These are phyloP conservation scores for Penstemon newberryi DNA, from an alignment of 257 asterid species.

Conservation along the genomic window DNA sequence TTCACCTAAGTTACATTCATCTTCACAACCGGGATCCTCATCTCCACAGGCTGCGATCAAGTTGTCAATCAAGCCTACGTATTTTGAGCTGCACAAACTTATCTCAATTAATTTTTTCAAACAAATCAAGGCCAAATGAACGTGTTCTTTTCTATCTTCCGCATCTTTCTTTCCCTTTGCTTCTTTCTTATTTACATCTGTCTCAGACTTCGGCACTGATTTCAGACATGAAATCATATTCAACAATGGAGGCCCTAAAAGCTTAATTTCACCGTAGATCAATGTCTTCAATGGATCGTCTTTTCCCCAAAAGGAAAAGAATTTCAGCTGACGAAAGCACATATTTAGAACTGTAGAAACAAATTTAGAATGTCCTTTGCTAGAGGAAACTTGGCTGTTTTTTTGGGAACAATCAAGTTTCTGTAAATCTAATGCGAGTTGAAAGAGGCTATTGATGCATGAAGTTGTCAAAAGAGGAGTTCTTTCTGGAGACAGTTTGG, in stretches of 20 bases:
- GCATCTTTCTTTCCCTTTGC: slow-evolving; percentile 48
- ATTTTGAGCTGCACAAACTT: slow-evolving; percentile 47
- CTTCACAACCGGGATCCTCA: slow-evolving; percentile 36
- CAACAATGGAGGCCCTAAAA: slow-evolving; percentile 69
- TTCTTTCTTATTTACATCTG: slow-evolving; percentile 49
- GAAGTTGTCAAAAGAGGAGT: slow-evolving; percentile 74
- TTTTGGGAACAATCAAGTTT: slow-evolving; percentile 45
- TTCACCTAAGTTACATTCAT: slow-evolving; percentile 46
- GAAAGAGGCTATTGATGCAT: slow-evolving; percentile 52
- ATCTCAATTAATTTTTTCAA: slow-evolving; percentile 60
- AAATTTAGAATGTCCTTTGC: slow-evolving; percentile 42
- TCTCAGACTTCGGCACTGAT: slow-evolving; percentile 37
- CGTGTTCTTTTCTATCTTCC: slow-evolving; percentile 59
- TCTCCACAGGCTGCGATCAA: slow-evolving; percentile 49
- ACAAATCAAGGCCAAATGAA: slow-evolving; percentile 59
- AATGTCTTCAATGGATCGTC: slow-evolving; percentile 64
- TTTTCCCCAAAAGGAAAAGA: slow-evolving; percentile 43
- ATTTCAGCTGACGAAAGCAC: slow-evolving; percentile 56
- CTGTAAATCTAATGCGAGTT: slow-evolving; percentile 41
- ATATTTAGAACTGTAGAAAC: slow-evolving; percentile 42
- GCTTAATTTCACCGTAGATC: slow-evolving; percentile 66
- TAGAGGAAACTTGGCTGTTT: slow-evolving; percentile 55
- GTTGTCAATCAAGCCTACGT: slow-evolving; percentile 50
- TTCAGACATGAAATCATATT: slow-evolving; percentile 57
- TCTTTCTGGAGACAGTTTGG: slow-evolving; percentile 52